Base-by-base conservation (phyloP, 1,284 basidiomycete species). In the Calocybe gambosa region DNA sequence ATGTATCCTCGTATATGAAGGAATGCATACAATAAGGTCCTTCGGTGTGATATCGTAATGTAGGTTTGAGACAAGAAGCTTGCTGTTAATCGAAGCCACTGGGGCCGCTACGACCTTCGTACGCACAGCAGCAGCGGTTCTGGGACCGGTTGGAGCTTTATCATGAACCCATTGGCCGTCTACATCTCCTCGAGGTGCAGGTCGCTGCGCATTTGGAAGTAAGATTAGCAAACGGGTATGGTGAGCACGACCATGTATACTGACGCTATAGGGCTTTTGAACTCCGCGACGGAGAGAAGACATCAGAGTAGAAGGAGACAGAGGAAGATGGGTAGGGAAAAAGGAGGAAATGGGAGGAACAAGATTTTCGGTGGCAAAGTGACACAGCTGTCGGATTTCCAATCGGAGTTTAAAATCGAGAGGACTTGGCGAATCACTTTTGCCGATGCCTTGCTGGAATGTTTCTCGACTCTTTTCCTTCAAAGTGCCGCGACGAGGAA, bases 1-100 rank as follows among this genome's bases (percentile, higher is more conserved):
- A 49, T 50, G 38, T 58, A 46, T 37, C 25, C 28, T 43, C 18
- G 43, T 38, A 49, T 33, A 12, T 34, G 38, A 41, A 37, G 45
- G 35, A 12, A 70, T 85, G 71, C 88, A 59, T 57, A 95, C 93
- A 73, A 79, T 83, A 47, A 95, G 75, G 68, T 97, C 93, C 69
- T 82, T 83, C 60, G 86, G 77, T 49, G 85, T 89, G 42, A 98
- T 83, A 59, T 97, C 93, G 59, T 96, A 98, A 68, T 98, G 94
- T 58, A 98, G 60, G 65, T 93, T 93, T 53, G 87, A 83, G 55
- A 97, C 84, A 55, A 86, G 66, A 54, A 97, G 80, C 60, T 82
- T 82, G 48, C 74, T 78, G 61, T 78, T 80, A 42, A 69, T 55
- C 26, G 53, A 58, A 45, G 57, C 59, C 57, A 51, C 46, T 25